A percentile compares a stretch with the other conserved stretches of the same genome.
phyloP scores from a whole-genome alignment of 805 yeast species.

The Wickerhamiella azymoides region DNA sequence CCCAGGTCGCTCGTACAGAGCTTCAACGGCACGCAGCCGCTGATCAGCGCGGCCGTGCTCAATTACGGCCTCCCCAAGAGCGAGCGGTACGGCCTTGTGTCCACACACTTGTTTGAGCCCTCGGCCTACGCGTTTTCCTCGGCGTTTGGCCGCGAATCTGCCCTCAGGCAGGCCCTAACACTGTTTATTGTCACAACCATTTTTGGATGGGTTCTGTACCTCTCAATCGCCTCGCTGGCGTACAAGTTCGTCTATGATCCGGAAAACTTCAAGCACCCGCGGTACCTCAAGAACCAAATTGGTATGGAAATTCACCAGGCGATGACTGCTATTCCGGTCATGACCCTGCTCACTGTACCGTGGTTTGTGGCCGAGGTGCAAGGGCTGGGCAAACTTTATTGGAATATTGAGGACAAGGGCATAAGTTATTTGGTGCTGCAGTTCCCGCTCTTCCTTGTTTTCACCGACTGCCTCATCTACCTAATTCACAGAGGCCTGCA shows the following conservation, averaged over 20 bases:
- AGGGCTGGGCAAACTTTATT: constrained; percentile 72
- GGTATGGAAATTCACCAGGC: constrained; percentile 71
- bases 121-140: constrained; percentile 50
- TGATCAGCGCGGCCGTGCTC: not conserved
- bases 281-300: constrained; percentile 90
- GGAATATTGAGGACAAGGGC: constrained; percentile 48
- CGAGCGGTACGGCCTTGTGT: constrained; percentile 20
- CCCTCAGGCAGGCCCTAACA: constrained; percentile 56
- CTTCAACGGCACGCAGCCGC: not conserved
- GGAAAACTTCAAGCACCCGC: constrained; percentile 85
- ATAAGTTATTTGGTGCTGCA: constrained; percentile 49
- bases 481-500: constrained; percentile 86
- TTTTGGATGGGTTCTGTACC: constrained; percentile 79
- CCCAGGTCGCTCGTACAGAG: constrained; percentile 28
- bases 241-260: constrained; percentile 73
- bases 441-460: constrained; percentile 67
- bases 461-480: constrained; percentile 89
- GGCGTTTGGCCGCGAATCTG: constrained; percentile 53
- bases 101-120: constrained; percentile 45
- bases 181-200: constrained; percentile 56
- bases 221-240: constrained; percentile 60
- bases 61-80: constrained; percentile 8
- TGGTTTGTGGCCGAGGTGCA: constrained; percentile 76
- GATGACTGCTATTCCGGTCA: constrained; percentile 65
- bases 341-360: constrained; percentile 80